These are phyloP conservation scores for Psophocarpus tetragonolobus DNA, from an alignment of 306 rosid species.

Conservation along the genomic window DNA sequence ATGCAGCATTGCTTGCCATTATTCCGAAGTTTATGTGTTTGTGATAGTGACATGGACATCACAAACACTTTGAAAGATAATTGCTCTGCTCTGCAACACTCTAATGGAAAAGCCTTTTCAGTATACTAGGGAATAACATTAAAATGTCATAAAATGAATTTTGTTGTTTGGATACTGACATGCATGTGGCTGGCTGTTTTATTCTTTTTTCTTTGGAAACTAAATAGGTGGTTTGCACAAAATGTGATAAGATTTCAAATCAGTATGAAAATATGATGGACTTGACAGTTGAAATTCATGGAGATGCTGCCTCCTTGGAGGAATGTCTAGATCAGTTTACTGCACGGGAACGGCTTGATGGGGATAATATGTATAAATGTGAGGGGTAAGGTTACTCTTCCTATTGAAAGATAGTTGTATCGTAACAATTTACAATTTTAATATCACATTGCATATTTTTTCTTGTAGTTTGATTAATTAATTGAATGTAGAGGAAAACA, in stretches of 20 bases:
- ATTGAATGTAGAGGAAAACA: neutral
- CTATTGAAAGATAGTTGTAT: constrained; percentile 21
- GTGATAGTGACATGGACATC: neutral
- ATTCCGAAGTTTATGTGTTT: neutral
- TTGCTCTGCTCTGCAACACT: neutral
- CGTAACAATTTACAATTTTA: neutral
- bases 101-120: constrained; percentile 20
- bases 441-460: neutral
- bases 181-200: constrained; percentile 1
- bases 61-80: neutral
- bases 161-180: constrained; percentile 19
- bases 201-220: constrained; percentile 22
- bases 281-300: constrained; percentile 96
- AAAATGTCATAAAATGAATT: neutral
- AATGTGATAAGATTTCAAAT: constrained; percentile 75
- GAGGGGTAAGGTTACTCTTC: constrained; percentile 71
- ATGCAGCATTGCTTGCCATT: neutral
- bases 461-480: constrained; percentile 23
- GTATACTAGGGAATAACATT: constrained; percentile 12
- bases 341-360: constrained; percentile 78
- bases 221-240: constrained; percentile 80
- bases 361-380: constrained; percentile 95
- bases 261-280: constrained; percentile 98
- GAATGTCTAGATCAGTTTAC: constrained; percentile 97
- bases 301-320: constrained; percentile 89